Base-by-base conservation (phyloP, 805 yeast genomes). In the Ogataea naganishii region DNA sequence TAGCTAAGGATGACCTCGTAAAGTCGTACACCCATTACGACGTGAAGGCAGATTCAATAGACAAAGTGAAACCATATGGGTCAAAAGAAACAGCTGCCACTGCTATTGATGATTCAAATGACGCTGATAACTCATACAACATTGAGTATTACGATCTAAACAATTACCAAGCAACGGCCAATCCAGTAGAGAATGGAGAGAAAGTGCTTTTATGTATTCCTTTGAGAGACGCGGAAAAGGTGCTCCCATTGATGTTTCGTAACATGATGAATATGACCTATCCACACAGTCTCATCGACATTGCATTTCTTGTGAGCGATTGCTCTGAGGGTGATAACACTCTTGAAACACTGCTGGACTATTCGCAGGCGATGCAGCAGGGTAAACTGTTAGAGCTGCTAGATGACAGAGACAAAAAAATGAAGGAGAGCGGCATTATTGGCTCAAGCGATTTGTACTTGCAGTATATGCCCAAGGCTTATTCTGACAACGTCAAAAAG, bases 201-300 rank as follows among this genome's bases (percentile, higher is more conserved):
- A 69, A 75, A 27, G 74, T 84, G 10, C 57, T 84, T 33, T 56
- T 85, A 30, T 64, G 79, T 37, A 69, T 84, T 46, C 95, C 95
- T 7, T 58, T 84, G 37, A 64, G 94, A 53, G 79, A 84, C 46
- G 94, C 95, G 0, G 80, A 72, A 43, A 62, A 68, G 18, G 88
- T 81, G 14, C 57, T 84, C 37, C 86, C 92, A 9, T 62, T 83
- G 62, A 84, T 86, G 66, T 83, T 85, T 58, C 77, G 78, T 46
- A 82, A 84, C 55, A 59, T 84, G 55, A 81, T 80, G 89, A 83
- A 84, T 52, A 60, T 84, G 55, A 82, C 94, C 1, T 84, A 84
- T 49, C 85, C 82, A 32, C 95, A 85, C 49, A 66, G 71, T 15
- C 58, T 82, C 38, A 78, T 84, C 31, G 95, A 84, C 56, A 62